Conservation (phyloP, 176 grass and related monocot genomes). For the Secale cereale region DNA sequence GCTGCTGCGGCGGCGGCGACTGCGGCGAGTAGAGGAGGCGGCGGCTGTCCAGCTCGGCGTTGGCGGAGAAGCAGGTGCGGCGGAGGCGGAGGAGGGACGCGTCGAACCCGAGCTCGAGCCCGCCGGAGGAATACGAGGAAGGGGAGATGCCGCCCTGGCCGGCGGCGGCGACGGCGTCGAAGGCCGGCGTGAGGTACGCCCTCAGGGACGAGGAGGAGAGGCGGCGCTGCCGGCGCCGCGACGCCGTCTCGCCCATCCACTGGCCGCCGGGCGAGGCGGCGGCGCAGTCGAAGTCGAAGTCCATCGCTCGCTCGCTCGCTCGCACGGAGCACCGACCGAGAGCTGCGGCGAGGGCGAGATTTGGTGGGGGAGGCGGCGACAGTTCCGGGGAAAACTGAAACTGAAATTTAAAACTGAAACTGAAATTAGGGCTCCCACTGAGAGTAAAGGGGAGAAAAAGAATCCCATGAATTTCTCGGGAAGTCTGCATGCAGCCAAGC, state of each 20-base stretch:
- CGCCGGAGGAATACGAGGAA: constrained; percentile 23
- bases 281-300: constrained; percentile 35
- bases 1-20: constrained; percentile 13
- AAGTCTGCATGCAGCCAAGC: background rate
- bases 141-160: background rate
- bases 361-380: background rate
- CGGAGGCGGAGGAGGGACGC: constrained; percentile 53
- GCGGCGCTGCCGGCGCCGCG: constrained; percentile 39
- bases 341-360: constrained; percentile 21
- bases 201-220: constrained; percentile 38
- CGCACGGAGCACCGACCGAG: background rate
- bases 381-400: background rate
- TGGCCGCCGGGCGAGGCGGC: constrained; percentile 29
- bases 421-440: background rate
- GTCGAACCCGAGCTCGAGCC: constrained; percentile 41
- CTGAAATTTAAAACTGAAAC: background rate
- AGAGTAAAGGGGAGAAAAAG: background rate
- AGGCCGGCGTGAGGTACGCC: constrained; percentile 46
- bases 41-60: constrained; percentile 32
- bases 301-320: constrained; percentile 16
- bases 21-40: constrained; percentile 40
- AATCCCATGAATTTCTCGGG: background rate
- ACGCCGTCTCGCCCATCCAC: constrained; percentile 29
- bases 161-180: constrained; percentile 42
- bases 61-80: constrained; percentile 31